phyloP scores from a whole-genome alignment of 2,329 filamentous ascomycete genomes.

The Phaeophleospora eucalypticola region DNA sequence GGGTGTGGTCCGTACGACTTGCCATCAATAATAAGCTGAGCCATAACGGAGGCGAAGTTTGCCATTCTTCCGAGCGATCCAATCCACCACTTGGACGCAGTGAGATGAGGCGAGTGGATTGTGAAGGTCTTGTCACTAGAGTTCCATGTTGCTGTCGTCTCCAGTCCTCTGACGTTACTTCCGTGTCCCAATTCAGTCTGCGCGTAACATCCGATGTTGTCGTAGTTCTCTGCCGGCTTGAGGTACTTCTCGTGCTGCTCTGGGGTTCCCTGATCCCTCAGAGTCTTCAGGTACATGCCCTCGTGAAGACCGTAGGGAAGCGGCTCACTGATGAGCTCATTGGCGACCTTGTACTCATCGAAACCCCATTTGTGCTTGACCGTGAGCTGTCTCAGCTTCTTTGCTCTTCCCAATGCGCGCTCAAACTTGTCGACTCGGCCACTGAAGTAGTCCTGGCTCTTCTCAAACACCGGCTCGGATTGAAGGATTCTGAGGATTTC shows the following conservation, averaged over 20 bases:
- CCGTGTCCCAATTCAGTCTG: slow-evolving; percentile 79
- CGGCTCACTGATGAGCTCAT: slow-evolving; percentile 67
- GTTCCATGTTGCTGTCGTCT: slow-evolving; percentile 72
- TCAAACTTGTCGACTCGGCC: slow-evolving; percentile 67
- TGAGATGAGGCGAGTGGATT: slow-evolving; percentile 68
- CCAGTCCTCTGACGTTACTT: slow-evolving; percentile 68
- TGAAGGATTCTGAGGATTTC: slow-evolving; percentile 62
- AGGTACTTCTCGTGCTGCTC: slow-evolving; percentile 72
- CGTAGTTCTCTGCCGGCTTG: slow-evolving; percentile 62
- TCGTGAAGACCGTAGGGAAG: slow-evolving; percentile 71
- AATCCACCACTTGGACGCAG: slow-evolving; percentile 81
- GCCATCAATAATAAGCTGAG: slow-evolving; percentile 66
- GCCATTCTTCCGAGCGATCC: slow-evolving; percentile 71
- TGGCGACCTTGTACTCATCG: slow-evolving; percentile 62
- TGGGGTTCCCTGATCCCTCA: slow-evolving; percentile 66
- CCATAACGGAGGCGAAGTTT: slow-evolving; percentile 75
- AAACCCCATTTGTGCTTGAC: slow-evolving; percentile 63
- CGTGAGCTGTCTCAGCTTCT: slow-evolving; percentile 63
- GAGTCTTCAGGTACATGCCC: slow-evolving; percentile 65
- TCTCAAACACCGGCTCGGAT: slow-evolving; percentile 68
- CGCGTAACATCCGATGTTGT: slow-evolving; percentile 74
- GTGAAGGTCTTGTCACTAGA: slow-evolving; percentile 68
- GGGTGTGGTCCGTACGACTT: slow-evolving; percentile 71
- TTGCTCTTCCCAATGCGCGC: slow-evolving; percentile 64
- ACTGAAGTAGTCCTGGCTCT: slow-evolving; percentile 71